phyloP scores from a whole-genome alignment of 2,329 filamentous ascomycete species.

The Diaporthe sp. region DNA sequence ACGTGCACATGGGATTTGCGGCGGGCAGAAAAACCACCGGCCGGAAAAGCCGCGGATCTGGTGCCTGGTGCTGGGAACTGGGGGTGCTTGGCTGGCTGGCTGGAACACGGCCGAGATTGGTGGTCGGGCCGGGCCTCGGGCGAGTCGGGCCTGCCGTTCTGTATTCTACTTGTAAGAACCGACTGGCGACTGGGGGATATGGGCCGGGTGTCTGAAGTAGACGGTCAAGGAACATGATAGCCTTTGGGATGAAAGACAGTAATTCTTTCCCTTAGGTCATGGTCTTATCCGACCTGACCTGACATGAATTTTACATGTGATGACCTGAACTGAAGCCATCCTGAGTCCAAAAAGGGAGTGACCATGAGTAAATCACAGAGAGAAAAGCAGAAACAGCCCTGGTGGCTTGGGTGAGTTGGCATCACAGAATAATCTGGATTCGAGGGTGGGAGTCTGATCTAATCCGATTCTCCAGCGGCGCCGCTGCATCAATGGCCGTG shows the following conservation, averaged over 20 bases:
- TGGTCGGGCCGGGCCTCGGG: conserved; percentile 13
- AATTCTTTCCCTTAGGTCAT: not conserved
- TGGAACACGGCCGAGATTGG: not conserved
- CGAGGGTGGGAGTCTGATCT: not conserved
- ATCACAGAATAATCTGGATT: not conserved
- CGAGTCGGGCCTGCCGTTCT: conserved; percentile 1
- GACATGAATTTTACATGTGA: not conserved
- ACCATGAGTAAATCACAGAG: conserved; percentile 28
- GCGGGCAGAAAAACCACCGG: conserved; percentile 32
- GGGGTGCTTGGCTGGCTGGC: not conserved
- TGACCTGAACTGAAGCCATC: not conserved
- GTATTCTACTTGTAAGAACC: conserved; percentile 9
- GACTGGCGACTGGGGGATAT: not conserved
- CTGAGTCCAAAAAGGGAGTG: not conserved
- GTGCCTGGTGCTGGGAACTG: not conserved
- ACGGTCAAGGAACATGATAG: not conserved
- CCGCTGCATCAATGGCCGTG: conserved; percentile 56
- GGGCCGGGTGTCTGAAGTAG: not conserved
- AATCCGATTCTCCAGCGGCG: conserved; percentile 44
- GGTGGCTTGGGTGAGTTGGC: conserved; percentile 54
- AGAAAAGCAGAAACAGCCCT: conserved; percentile 51
- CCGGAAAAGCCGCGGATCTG: conserved; percentile 23
- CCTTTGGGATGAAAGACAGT: not conserved
- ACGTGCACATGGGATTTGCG: not conserved
- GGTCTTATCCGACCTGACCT: not conserved